Conservation (phyloP, 495 filamentous ascomycete species). For the Hyaloscypha finlandica region DNA sequence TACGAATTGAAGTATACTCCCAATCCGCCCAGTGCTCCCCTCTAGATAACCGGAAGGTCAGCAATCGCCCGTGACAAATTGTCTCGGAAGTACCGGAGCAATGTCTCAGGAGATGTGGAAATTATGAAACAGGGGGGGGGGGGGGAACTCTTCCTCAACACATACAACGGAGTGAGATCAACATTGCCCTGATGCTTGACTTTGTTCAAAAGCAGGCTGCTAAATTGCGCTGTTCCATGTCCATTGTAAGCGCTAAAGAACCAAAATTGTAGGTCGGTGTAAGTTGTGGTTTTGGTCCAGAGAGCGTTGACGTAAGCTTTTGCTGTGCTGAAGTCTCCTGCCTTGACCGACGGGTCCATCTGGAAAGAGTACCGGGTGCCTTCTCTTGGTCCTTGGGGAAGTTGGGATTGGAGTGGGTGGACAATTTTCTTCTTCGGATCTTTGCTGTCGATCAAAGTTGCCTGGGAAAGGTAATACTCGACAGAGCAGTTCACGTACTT, state of each 20-base stretch:
- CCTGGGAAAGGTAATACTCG: constrained; percentile 19
- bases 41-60: too few species aligned
- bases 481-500: constrained; percentile 20
- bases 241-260: constrained; percentile 24
- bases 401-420: constrained; percentile 19
- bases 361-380: constrained; percentile 20
- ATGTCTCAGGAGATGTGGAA: too few species aligned
- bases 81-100: too few species aligned
- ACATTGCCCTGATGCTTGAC: constrained; percentile 14
- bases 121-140: too few species aligned
- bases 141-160: too few species aligned
- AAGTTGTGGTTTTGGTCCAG: constrained; percentile 8
- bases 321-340: constrained; percentile 17
- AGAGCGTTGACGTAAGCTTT: constrained; percentile 27
- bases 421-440: constrained; percentile 1
- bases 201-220: constrained; percentile 16
- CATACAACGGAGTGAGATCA: constrained; percentile 16
- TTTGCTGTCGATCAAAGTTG: constrained; percentile 20
- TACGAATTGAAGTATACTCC: constrained; percentile 21
- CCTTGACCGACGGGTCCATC: constrained; percentile 14
- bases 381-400: constrained; percentile 14
- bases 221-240: constrained; percentile 17
- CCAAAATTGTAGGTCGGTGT: constrained; percentile 28
- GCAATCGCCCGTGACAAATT: too few species aligned
- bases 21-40: constrained; percentile 27